phyloP scores from a whole-genome alignment of 345 rosid genomes.

The Heritiera fomes region DNA sequence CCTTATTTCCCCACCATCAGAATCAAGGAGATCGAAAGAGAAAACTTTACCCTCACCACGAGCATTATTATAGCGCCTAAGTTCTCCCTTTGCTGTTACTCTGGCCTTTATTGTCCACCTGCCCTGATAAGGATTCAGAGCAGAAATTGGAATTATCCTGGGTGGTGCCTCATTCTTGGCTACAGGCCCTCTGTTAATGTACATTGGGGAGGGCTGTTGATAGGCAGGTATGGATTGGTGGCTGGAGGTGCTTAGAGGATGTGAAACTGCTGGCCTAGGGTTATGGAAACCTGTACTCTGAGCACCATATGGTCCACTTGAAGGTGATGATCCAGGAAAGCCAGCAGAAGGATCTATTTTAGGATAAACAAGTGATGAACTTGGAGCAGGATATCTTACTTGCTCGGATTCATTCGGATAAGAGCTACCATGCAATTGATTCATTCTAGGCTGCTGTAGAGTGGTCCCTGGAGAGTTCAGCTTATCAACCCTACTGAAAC shows the following conservation, averaged over 20 bases:
- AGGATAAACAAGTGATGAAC: conserved; percentile 32
- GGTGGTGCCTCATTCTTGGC: conserved; percentile 69
- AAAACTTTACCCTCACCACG: conserved; percentile 94
- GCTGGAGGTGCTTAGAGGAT: conserved; percentile 34
- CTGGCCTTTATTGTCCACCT: conserved; percentile 95
- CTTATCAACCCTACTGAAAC: conserved; percentile 32
- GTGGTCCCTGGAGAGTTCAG: conserved; percentile 36
- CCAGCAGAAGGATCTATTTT: conserved; percentile 42
- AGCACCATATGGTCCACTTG: conserved; percentile 33
- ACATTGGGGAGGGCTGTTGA: conserved; percentile 64
- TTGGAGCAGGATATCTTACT: conserved; percentile 41
- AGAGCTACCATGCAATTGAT: conserved; percentile 32
- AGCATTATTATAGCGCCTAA: conserved; percentile 65
- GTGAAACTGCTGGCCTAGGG: conserved; percentile 44
- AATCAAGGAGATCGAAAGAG: conserved; percentile 88
- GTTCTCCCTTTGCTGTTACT: conserved; percentile 76
- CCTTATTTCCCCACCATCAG: conserved; percentile 88
- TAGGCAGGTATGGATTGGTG: conserved; percentile 40
- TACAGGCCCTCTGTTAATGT: conserved; percentile 67
- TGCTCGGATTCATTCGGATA: conserved; percentile 34
- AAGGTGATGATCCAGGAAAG: conserved; percentile 36
- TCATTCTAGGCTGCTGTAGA: conserved; percentile 38
- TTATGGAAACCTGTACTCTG: conserved; percentile 39
- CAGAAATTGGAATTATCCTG: conserved; percentile 72
- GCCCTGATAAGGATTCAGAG: conserved; percentile 86